Conservation (phyloP, 2,329 filamentous ascomycete genomes). For the Dothistroma pini region DNA sequence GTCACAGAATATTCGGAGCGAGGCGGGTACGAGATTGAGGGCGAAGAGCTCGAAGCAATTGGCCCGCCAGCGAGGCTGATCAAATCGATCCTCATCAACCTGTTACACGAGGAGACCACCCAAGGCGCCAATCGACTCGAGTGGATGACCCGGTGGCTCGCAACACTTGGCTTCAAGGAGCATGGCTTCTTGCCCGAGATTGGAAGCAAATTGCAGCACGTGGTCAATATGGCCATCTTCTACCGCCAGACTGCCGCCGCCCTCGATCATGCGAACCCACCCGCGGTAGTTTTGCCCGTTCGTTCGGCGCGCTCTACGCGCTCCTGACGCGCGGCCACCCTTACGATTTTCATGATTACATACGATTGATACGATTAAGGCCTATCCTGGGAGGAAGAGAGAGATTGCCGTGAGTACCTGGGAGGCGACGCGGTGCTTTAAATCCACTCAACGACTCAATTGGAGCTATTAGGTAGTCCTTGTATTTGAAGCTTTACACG, state of each 20-base stretch:
- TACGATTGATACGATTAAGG: not conserved
- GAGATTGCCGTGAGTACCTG: not conserved
- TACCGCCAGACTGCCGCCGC: conserved; percentile 24
- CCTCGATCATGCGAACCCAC: conserved; percentile 21
- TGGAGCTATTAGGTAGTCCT: not conserved
- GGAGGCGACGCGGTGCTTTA: not conserved
- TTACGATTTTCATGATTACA: not conserved
- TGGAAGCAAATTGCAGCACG: conserved; percentile 31
- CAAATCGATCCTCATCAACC: conserved; percentile 38
- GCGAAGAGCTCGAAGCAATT: conserved; percentile 24
- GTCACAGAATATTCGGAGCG: conserved; percentile 23
- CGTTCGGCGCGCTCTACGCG: not conserved
- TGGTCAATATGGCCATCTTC: conserved; percentile 27
- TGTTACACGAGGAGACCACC: conserved; percentile 33
- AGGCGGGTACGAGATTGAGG: conserved; percentile 29
- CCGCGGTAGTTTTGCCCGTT: conserved; percentile 5
- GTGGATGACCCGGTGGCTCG: conserved; percentile 38
- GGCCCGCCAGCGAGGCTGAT: conserved; percentile 19
- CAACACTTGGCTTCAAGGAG: conserved; percentile 34
- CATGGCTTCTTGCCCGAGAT: conserved; percentile 25
- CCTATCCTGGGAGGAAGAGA: not conserved
- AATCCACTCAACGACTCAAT: not conserved
- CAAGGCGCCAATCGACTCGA: conserved; percentile 26
- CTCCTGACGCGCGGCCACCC: not conserved
- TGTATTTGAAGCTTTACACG: conserved; percentile 3